Percentiles rank a stretch among this genome's conserved stretches.
These are phyloP conservation scores for Hemisphaericaspora nanyangensis DNA, from an alignment of 805 yeast species.

Conservation along the genomic window DNA sequence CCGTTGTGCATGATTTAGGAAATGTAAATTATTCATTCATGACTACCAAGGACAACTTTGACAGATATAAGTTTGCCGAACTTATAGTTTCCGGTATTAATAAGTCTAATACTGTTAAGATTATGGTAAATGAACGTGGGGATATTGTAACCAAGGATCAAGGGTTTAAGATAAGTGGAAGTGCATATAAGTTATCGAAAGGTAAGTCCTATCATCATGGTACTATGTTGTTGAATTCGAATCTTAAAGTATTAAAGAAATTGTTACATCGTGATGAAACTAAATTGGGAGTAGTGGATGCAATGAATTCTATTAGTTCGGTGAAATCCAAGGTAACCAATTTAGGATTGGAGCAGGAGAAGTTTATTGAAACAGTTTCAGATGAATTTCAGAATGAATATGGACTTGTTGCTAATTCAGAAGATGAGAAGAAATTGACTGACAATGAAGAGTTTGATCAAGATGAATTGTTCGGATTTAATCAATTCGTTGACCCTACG, in stretches of 20 bases:
- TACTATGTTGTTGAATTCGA: conserved; percentile 78
- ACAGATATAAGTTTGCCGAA: conserved; percentile 51
- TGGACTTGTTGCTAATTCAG: conserved; percentile 10
- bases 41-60: conserved; percentile 62
- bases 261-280: conserved; percentile 49
- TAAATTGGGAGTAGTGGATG: conserved; percentile 37
- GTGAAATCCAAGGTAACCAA: conserved; percentile 81
- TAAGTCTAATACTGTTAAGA: conserved; percentile 3
- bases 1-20: conserved; percentile 92
- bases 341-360: conserved; percentile 41
- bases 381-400: conserved; percentile 36
- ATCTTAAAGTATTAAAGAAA: conserved; percentile 55
- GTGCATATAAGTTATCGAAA: conserved; percentile 81
- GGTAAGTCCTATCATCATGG: conserved; percentile 93
- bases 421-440: background rate
- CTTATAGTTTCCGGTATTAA: conserved; percentile 37
- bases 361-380: conserved; percentile 44
- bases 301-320: conserved; percentile 61
- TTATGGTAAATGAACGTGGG: conserved; percentile 64
- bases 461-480: conserved; percentile 30
- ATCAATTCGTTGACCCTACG: conserved; percentile 23
- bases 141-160: conserved; percentile 55
- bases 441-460: conserved; percentile 22
- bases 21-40: conserved; percentile 84
- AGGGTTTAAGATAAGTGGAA: conserved; percentile 74